phyloP scores from a whole-genome alignment of 176 grass and related monocot species.

The Chrysopogon serrulatus region DNA sequence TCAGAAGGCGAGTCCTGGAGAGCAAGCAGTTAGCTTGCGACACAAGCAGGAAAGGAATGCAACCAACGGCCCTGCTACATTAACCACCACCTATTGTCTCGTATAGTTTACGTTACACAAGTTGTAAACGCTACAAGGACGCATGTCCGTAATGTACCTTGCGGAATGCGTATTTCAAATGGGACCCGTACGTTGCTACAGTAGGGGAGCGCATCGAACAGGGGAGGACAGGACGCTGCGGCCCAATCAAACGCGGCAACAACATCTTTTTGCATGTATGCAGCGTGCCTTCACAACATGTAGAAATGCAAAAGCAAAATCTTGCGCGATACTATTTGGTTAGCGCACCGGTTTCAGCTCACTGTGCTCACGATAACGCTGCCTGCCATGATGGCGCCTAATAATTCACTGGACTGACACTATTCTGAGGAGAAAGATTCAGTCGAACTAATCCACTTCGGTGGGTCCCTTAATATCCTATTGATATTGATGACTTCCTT shows the following conservation, averaged over 20 bases:
- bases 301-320: background rate
- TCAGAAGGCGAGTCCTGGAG: background rate
- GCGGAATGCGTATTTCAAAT: background rate
- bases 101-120: background rate
- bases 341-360: background rate
- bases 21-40: background rate
- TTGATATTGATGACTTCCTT: too few relatives aligned
- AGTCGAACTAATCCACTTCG: background rate
- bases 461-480: too few relatives aligned
- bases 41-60: background rate
- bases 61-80: background rate
- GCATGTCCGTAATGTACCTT: background rate
- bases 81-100: background rate
- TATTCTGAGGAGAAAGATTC: background rate
- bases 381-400: background rate
- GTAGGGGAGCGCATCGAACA: background rate
- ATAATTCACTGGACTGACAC: background rate
- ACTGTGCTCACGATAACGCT: background rate
- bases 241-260: background rate
- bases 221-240: background rate
- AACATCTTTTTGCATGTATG: too few relatives aligned
- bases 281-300: too few relatives aligned
- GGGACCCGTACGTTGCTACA: background rate
- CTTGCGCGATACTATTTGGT: background rate
- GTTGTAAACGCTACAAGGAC: too few relatives aligned